Evolutionary conservation across 495 filamentous ascomycete genomes (phyloP), one percentile per base, ranked within the genome.

Genomic region (Penicillium malachiteum): DNA sequence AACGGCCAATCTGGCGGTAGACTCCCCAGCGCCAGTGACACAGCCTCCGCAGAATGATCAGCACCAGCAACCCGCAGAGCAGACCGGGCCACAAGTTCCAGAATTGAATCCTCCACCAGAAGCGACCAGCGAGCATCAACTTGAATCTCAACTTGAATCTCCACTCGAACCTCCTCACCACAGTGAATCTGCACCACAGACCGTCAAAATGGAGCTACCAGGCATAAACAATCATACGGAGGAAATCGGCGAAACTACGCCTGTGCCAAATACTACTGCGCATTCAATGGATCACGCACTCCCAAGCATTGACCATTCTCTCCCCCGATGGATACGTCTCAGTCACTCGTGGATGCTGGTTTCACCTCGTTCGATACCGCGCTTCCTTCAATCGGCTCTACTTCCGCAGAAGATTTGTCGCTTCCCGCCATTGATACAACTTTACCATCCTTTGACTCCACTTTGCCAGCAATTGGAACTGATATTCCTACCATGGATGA

Each of bases 401-500:
- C 65, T 44, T 48, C 65, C 0, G 55, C 55, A 2, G 55, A 57
- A 17, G 72, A 77, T 30, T 59, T 66, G 31, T 65, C 71, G 7
- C 62, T 77, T 8, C 72, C 72, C 6, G 64, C 72, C n/a, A 75
- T 75, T 33, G 73, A 76, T 50, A 69, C 66, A 13, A 65, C 64
- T 10, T 38, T 77, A 46, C 71, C 73, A 5, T 60, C 60, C 6
- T 56, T 70, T 32, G 73, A 76, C 45, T 56, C 66, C 7, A 59
- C 71, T 2, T 51, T 76, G n/a, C 73, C 73, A 33, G 65, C 73
- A 9, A 72, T 76, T 17, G 65, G 65, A 8, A 68, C 63, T 3
- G 65, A 68, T 42, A 68, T 68, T 37, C 65, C 65, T 35, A 68
- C 65, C 14, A 68, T 68, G 65, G 63, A 68, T 31, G 63, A 52